Evolutionary conservation across 306 rosid species (phyloP).

Genomic region (Cyamopsis tetragonoloba): DNA sequence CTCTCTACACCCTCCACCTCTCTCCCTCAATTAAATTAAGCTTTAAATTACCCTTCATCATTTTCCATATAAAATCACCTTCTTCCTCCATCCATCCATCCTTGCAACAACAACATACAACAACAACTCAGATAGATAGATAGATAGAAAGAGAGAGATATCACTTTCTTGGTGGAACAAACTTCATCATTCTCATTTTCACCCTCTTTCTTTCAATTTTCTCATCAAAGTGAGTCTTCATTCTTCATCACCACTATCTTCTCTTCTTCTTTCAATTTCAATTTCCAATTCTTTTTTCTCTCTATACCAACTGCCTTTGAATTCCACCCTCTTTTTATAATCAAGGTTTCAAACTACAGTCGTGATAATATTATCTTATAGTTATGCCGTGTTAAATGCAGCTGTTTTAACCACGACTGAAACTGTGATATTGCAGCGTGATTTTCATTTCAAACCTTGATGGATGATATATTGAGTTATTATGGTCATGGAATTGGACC

Average conservation of each 20-base stretch:
- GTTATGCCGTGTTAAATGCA: too few relatives aligned
- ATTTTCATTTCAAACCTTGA: too few relatives aligned
- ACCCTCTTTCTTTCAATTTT: background rate
- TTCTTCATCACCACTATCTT: background rate
- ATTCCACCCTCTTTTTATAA: too few relatives aligned
- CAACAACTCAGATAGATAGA: conserved; percentile 37
- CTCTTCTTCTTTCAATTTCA: background rate
- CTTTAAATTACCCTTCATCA: conserved; percentile 58
- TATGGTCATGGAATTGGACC: background rate
- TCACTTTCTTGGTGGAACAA: conserved; percentile 30
- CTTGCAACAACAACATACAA: too few relatives aligned
- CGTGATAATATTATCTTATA: too few relatives aligned
- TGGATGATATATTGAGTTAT: too few relatives aligned
- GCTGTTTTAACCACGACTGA: too few relatives aligned
- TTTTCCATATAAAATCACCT: conserved; percentile 51
- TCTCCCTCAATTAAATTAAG: conserved; percentile 58
- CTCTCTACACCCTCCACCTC: conserved; percentile 46
- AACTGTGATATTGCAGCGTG: too few relatives aligned
- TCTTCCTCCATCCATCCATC: conserved; percentile 34
- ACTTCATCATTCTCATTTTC: conserved; percentile 17
- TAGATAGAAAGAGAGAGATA: too few relatives aligned
- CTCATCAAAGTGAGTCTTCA: conserved; percentile 3
- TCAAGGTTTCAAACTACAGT: too few relatives aligned
- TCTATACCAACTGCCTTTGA: too few relatives aligned
- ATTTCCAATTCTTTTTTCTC: too few relatives aligned